Evolutionary conservation across 805 yeast species (phyloP), one percentile per base, ranked within the genome.

Genomic region (Zygoascus bituminiphila): DNA sequence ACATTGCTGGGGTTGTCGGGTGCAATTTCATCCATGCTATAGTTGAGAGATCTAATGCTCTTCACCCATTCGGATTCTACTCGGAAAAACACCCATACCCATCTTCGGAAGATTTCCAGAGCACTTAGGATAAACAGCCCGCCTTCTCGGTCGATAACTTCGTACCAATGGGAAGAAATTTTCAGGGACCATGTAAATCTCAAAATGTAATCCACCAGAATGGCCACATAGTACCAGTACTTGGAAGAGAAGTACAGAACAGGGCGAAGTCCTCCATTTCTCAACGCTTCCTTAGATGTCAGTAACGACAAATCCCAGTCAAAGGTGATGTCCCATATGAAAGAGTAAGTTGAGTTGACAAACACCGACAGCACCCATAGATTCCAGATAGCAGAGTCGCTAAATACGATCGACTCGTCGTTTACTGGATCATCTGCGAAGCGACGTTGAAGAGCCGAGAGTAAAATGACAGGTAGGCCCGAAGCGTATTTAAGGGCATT

Each of bases 21-120:
- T n/a, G n/a, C n/a, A 15, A 39, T 14, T 9, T 39, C 42, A 22
- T 39, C 42, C 22, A 36, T n/a, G 10, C 15, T 19, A 14, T 41
- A 24, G 22, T 41, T 22, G 15, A 41, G 22, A 24, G 44, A 21
- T 42, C 50, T 49, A 15, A 54, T 46, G 5, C 50, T 46, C 45
- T 60, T 53, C 39, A 60, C 60, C 60, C 73, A 81, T 61, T 91
- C 97, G 25, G 84, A 77, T 56, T 93, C 98, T 15, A 89, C 67
- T 59, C 93, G 82, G 61, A 91, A 70, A 52, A 86, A 75, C 38
- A 88, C 78, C 99, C 99, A 93, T 45, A 88, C 66, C 79, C 89
- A 86, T 61, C 98, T 75, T 66, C 98, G 74, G 7, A 82, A 55
- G 5, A 93, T 70, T 62, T 93, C 98, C 46, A 89, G 65, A 2